Evolutionary conservation across 2,329 filamentous ascomycete genomes (phyloP), one percentile per base, ranked within the genome.

Genomic region (Alternaria postmessia): DNA sequence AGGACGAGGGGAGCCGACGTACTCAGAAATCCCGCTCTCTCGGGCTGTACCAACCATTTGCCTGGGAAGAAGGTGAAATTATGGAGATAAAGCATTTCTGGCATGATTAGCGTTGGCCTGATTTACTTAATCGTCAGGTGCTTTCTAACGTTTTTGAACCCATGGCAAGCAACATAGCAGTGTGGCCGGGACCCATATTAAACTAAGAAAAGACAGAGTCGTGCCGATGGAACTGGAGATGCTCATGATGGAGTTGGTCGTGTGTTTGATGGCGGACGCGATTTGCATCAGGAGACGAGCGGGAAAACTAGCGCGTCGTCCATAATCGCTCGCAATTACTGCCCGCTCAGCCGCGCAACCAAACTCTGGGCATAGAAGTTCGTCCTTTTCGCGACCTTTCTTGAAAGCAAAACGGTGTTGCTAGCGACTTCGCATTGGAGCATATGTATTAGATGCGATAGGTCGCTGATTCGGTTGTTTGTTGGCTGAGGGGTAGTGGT

Each of bases 21-120:
- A 78, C 75, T 77, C 16, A 77, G 54, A 52, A 71, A 78, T 1
- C 76, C 76, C 38, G 73, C 71, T 73, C 75, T 73, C 71, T 78
- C 76, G 24, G 76, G 76, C 55, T 77, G 70, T 12, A 67, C 64
- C 14, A 77, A 65, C 74, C 75, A 76, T 63, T 71, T 76, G 3
- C 76, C 76, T 5, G 74, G 75, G 52, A 72, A 76, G 34, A 78
- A 66, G 0, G 74, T 77, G 28, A 78, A 64, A 65, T 70, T 72
- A 49, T 78, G 75, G 18, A 78, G 61, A 56, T 78, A 78, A 3
- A 78, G 61, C 76, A 77, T 77, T 61, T 76, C 75, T 66, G 28
- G 11, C 5, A 7, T 47, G 14, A 43, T 54, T 65, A 54, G 70
- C 57, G 14, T 22, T 42, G 38, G 24, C 32, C 26, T 54, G 24